Evolutionary conservation across 257 asterid genomes (phyloP), one percentile per base, ranked within the genome.

Genomic region (Mentha longifolia): DNA sequence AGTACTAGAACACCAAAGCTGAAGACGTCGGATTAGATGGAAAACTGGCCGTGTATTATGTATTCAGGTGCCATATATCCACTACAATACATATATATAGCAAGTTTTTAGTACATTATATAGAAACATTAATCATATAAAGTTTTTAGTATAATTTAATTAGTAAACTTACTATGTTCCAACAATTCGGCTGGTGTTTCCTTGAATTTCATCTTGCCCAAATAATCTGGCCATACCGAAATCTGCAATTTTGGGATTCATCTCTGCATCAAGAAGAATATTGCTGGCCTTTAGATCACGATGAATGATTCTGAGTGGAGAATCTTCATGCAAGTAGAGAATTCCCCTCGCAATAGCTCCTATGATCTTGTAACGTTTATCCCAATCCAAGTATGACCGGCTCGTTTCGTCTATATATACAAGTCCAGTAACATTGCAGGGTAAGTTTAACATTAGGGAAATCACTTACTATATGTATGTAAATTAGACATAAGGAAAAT

Each of bases 201-300:
- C 87, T 15, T 64, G 81, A 22, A 82, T 81, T 60, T 86, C 82
- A 19, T 81, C 84, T 4, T 52, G 73, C 1, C n/a, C 65, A 47
- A 81, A 86, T 10, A 86, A 16, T 56, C 76, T 78, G 5, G 92
- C 92, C 82, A 82, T 76, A n/a, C 90, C 90, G 71, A 85, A 88
- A 56, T 88, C 91, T 0, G 83, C 74, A 6, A 88, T 83, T 76
- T 85, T 85, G 0, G 89, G 81, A 17, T 82, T 82, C 88, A 86
- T 77, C 68, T 10, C 78, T 5, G 46, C 74, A 31, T 86, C 90
- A 19, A 86, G 6, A 11, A 84, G 84, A 61, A 85, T 30, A 52
- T 85, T 88, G 10, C 83, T 72, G 61, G 77, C 78, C 69, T 80
- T 85, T 2, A 84, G 67, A 50, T 84, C 88, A 1, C 85, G 87